Conservation (phyloP, 2,329 filamentous ascomycete genomes). For the Botrytis sinoallii region DNA sequence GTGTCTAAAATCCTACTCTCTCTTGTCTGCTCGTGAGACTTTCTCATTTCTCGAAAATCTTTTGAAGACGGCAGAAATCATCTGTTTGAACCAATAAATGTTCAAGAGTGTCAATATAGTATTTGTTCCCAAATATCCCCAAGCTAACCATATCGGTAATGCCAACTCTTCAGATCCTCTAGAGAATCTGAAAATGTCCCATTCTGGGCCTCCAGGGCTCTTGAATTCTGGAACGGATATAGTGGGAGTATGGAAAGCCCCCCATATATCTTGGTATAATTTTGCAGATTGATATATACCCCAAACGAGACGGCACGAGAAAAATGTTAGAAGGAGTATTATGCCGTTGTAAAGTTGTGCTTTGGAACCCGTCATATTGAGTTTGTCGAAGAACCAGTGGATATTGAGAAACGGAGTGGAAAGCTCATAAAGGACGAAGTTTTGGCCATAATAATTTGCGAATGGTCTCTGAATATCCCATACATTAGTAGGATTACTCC, state of each 20-base stretch:
- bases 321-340: constrained; percentile 67
- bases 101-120: constrained; percentile 71
- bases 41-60: constrained; percentile 12
- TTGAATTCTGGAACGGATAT: constrained; percentile 18
- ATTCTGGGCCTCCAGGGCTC: constrained; percentile 30
- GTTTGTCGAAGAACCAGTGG: constrained; percentile 87
- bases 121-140: constrained; percentile 67
- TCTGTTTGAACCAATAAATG: constrained; percentile 80
- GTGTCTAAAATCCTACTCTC: too few species aligned
- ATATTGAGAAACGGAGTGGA: constrained; percentile 81
- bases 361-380: constrained; percentile 70
- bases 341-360: constrained; percentile 77
- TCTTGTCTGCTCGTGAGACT: not conserved
- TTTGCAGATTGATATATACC: constrained; percentile 66
- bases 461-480: constrained; percentile 63
- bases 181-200: constrained; percentile 38
- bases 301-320: constrained; percentile 73
- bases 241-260: constrained; percentile 21
- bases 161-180: constrained; percentile 45
- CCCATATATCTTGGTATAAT: constrained; percentile 67
- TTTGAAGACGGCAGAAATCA: constrained; percentile 47
- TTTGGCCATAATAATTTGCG: constrained; percentile 73
- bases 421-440: constrained; percentile 82
- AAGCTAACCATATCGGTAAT: constrained; percentile 65
- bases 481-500: too few species aligned